Evolutionary conservation across 1,139 yeast genomes (phyloP), one percentile per base, ranked within the genome.

Genomic region (Ogataea hybrid): DNA sequence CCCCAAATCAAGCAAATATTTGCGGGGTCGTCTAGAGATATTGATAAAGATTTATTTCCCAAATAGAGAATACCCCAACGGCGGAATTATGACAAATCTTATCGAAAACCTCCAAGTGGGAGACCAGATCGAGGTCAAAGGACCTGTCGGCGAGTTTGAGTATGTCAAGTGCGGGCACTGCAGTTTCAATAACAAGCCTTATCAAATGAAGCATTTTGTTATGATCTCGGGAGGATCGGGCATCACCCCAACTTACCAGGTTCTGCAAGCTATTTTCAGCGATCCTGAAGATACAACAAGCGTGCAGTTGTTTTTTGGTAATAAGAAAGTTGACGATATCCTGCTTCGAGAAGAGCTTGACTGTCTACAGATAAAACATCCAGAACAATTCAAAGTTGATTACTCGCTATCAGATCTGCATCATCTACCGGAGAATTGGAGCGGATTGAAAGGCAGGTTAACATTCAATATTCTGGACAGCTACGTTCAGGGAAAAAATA

Each of bases 181-280:
- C n/a, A 15, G 49, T 16, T 28, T 37, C 30, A 38, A 46, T 16
- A 31, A 40, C 7, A 39, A 59, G 53, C 60, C 64, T 49, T 53
- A 62, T 35, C 56, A 57, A 51, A 59, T 55, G 48, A 48, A 64
- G 52, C 52, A 59, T 52, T 70, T 74, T 48, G 69, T 77, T 16
- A 71, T 75, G 75, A 69, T 75, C 58, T 79, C 79, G 36, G 81
- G 80, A 43, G 81, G 81, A 41, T 67, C 77, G 35, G 79, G 79
- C 49, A 73, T 75, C 59, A 75, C 80, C 2, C 81, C 80, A 34
- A 73, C 74, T 70, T 75, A 68, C 59, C 80, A 75, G 53, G 69
- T 75, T 55, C 59, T 74, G 44, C 67, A 73, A 46, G 74, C 73
- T 38, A 68, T 75, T 48, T 63, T 71, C 49, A 62, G 61, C 38